Evolutionary conservation across 2,329 filamentous ascomycete species (phyloP).

Genomic region (Ilyonectria mors-panacis): DNA sequence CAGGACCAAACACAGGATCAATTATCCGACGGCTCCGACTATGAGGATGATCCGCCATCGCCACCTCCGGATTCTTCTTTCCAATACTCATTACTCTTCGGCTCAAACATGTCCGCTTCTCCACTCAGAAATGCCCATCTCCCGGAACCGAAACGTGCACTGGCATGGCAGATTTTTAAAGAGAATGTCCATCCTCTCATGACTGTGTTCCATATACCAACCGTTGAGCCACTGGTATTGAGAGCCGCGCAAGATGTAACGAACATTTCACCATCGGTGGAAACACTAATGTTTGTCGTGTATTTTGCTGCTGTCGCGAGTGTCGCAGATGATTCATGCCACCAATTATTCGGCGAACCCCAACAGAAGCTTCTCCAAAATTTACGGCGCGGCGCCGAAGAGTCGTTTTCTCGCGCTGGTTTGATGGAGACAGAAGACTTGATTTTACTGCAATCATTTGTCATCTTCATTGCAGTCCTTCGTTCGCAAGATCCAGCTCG

Average conservation of each 20-base stretch:
- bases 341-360: neutral
- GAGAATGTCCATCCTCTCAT: conserved; percentile 2
- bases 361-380: neutral
- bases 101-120: no score
- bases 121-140: neutral
- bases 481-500: neutral
- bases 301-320: conserved; percentile 5
- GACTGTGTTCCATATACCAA: neutral
- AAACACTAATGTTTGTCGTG: neutral
- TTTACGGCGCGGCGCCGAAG: neutral
- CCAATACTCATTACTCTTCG: neutral
- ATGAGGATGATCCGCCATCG: neutral
- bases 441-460: neutral
- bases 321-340: neutral
- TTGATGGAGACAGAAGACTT: conserved; percentile 2
- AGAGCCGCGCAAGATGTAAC: neutral
- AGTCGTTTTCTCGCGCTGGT: neutral
- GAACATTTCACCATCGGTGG: neutral
- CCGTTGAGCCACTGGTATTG: neutral
- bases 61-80: neutral
- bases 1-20: neutral
- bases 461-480: neutral
- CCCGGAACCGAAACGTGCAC: neutral
- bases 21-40: neutral
- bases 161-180: conserved; percentile 5